Base-by-base conservation (phyloP, 2,329 filamentous ascomycete genomes). In the Hymenoscyphus scutula region DNA sequence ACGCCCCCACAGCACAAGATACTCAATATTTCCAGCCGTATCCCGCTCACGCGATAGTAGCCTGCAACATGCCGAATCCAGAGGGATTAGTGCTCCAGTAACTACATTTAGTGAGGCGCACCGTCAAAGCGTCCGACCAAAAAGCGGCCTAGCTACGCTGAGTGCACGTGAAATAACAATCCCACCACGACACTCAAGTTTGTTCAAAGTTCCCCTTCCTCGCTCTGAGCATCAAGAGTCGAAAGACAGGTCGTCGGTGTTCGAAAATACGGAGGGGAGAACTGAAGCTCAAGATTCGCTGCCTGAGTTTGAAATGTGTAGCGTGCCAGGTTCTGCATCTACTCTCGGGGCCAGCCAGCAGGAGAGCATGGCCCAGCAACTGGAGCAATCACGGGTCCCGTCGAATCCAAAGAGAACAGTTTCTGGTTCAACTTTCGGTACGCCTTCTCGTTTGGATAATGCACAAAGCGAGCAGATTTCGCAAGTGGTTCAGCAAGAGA, bases 111-210 rank as follows among this genome's bases (percentile, higher is more conserved):
- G n/a, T 23, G 41, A 25, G 23, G 41, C 41, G 41, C 41, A 23
- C 11, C 19, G 41, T 48, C 41, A 48, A 48, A 48, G 41, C 19
- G 41, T 19, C n/a, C 67, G 66, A 57, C 48, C 25, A 19, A 60
- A 5, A 67, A 65, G 32, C 19, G n/a, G n/a, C 19, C 41, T 3
- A 48, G 41, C 41, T 25, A 23, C n/a, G 23, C 13, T 10, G 23
- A 48, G 41, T 48, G n/a, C 41, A 48, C 41, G 10, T 2, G 10
- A 19, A 15, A 15, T 65, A 13, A 54, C 62, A 25, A 30, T 67
- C 3, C 69, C 68, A 15, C 58, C 64, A 2, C 64, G 67, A 8
- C 65, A 53, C 8, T 69, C 67, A 10, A 70, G 67, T 41, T 58
- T 66, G 13, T 57, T 61, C 11, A 64, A 60, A 54, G n/a, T 65